Conservation (phyloP, 768 basidiomycete genomes). For the Auriscalpium orientale region DNA sequence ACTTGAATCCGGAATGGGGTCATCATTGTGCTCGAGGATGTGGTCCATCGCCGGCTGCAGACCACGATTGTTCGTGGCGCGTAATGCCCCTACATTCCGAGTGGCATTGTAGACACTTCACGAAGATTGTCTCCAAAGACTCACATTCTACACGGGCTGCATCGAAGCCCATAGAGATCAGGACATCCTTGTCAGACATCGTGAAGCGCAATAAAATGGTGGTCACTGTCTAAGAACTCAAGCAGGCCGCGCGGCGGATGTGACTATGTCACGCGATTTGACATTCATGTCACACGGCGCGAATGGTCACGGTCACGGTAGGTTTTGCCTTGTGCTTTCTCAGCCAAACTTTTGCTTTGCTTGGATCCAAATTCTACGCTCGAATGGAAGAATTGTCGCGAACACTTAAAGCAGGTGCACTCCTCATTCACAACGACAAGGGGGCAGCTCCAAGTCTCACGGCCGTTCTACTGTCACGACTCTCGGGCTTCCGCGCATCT, state of each 20-base stretch:
- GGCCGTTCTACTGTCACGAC: slow-evolving; percentile 7
- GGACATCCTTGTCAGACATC: slow-evolving; percentile 61
- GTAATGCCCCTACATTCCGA: slow-evolving; percentile 66
- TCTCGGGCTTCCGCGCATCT: slow-evolving; percentile 7
- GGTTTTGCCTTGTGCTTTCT: too few species aligned
- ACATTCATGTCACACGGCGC: too few species aligned
- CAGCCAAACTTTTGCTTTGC: too few species aligned
- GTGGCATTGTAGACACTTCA: background rate
- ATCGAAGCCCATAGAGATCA: slow-evolving; percentile 86
- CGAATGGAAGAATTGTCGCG: slow-evolving; percentile 11
- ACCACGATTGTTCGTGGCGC: slow-evolving; percentile 75
- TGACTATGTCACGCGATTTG: too few species aligned
- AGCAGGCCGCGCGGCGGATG: too few species aligned
- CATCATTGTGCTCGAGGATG: slow-evolving; percentile 70
- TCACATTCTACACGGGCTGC: slow-evolving; percentile 76
- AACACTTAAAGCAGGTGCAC: slow-evolving; percentile 5
- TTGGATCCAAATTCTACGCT: too few species aligned
- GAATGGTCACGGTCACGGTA: too few species aligned
- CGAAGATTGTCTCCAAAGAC: slow-evolving; percentile 20
- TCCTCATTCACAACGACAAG: slow-evolving; percentile 10
- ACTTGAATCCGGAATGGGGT: slow-evolving; percentile 56
- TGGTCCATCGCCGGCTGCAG: slow-evolving; percentile 91
- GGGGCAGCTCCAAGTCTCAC: slow-evolving; percentile 2
- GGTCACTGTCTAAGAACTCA: background rate
- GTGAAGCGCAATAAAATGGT: background rate